Evolutionary conservation across 257 asterid genomes (phyloP).

Genomic region (Galeopsis tetrahit): DNA sequence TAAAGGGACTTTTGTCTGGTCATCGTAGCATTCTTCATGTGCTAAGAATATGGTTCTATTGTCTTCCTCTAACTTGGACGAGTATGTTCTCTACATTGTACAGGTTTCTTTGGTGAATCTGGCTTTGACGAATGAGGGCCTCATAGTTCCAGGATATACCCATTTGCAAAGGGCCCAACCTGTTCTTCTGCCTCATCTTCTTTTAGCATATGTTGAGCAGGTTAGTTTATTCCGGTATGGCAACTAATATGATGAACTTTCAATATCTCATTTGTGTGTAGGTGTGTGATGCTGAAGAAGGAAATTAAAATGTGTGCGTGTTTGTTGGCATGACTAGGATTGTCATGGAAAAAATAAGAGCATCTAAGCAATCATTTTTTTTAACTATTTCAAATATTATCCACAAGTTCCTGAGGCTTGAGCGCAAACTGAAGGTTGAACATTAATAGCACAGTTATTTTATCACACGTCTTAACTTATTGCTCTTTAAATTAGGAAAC

Average conservation of each 20-base stretch:
- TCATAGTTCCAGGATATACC: constrained; percentile 97
- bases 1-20: background rate
- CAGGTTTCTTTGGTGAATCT: constrained; percentile 75
- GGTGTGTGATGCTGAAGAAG: background rate
- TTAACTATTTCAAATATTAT: background rate
- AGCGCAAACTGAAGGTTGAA: background rate
- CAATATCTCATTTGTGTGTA: background rate
- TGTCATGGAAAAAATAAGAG: background rate
- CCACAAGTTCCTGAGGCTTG: constrained; percentile 2
- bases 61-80: constrained; percentile 26
- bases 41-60: constrained; percentile 9
- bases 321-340: constrained; percentile 15
- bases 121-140: constrained; percentile 73
- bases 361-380: background rate
- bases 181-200: constrained; percentile 93
- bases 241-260: constrained; percentile 2
- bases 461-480: background rate
- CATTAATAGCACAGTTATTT: background rate
- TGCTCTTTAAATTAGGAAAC: background rate
- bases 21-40: background rate
- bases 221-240: constrained; percentile 42
- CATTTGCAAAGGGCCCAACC: constrained; percentile 99
- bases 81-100: constrained; percentile 14
- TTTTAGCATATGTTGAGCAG: constrained; percentile 93
- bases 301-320: background rate